Percentiles rank a stretch among this genome's conserved stretches.
These are phyloP conservation scores for Yarrowia sp. DNA, from an alignment of 805 yeast species.

Conservation along the genomic window DNA sequence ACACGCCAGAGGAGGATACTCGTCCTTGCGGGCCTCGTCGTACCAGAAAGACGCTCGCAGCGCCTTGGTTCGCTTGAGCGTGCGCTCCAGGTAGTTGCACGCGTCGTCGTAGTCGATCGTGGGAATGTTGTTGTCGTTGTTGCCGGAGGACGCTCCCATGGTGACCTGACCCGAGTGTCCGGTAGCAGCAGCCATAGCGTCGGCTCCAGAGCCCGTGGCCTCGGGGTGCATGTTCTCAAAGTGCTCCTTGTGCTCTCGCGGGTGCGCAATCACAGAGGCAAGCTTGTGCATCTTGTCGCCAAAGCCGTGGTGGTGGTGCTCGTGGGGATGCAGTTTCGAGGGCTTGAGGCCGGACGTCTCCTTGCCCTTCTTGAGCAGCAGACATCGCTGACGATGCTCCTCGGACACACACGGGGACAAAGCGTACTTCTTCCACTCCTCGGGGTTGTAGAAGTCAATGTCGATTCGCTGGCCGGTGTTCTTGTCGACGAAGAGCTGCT, in stretches of 20 bases:
- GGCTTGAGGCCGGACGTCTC: background rate
- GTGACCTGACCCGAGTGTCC: background rate
- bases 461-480: conserved; percentile 37
- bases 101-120: conserved; percentile 48
- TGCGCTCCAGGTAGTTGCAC: conserved; percentile 58
- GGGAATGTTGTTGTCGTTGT: conserved; percentile 25
- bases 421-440: conserved; percentile 74
- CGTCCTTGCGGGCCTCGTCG: conserved; percentile 45
- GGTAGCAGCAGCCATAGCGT: background rate
- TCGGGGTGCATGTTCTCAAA: conserved; percentile 26
- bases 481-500: conserved; percentile 66
- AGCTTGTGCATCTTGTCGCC: conserved; percentile 12
- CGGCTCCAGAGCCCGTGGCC: conserved; percentile 7
- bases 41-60: conserved; percentile 58
- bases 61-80: conserved; percentile 57
- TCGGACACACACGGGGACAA: conserved; percentile 67
- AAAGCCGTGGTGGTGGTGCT: conserved; percentile 13
- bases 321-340: background rate
- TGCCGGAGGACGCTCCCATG: background rate
- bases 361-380: background rate
- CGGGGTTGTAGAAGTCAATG: conserved; percentile 75
- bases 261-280: background rate
- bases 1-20: conserved; percentile 80
- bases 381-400: conserved; percentile 29
- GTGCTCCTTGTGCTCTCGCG: conserved; percentile 20